Evolutionary conservation across 169 alveolate species (phyloP).

Genomic region (Perkinsus olseni): DNA sequence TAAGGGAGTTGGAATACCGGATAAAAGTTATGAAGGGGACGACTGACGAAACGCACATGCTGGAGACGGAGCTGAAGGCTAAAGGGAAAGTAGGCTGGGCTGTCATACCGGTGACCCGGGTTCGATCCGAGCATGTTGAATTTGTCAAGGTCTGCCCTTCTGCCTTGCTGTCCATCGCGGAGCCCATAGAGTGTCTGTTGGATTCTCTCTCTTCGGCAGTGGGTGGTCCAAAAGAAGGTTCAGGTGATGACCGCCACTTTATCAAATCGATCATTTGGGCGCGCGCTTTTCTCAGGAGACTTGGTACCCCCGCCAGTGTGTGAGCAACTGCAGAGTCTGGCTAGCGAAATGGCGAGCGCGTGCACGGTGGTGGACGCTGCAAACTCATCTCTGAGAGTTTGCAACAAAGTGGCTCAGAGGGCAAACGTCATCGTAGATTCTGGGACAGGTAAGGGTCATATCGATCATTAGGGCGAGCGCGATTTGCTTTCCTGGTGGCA

Average conservation of each 20-base stretch:
- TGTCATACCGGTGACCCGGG: neutral
- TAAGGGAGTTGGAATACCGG: neutral
- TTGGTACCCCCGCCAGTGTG: neutral
- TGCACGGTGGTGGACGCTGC: neutral
- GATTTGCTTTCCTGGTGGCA: neutral
- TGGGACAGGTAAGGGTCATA: neutral
- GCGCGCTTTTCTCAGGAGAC: neutral
- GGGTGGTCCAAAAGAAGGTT: neutral
- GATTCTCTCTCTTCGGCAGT: neutral
- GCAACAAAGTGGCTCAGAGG: neutral
- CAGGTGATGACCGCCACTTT: neutral
- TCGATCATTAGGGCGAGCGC: neutral
- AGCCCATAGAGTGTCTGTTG: neutral
- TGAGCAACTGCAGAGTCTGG: neutral
- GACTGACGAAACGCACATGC: neutral
- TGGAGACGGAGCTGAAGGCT: neutral
- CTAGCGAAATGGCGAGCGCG: neutral
- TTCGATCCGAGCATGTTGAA: too few relatives aligned
- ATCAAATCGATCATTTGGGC: neutral
- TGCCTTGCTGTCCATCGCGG: neutral
- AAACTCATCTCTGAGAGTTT: neutral
- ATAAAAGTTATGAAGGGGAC: neutral
- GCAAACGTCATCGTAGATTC: neutral
- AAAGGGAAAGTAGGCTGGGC: neutral
- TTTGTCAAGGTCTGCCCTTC: neutral